A percentile compares a stretch with the other conserved stretches of the same genome.
These are phyloP conservation scores for Penicillium angulare DNA, from an alignment of 495 filamentous ascomycete species.

Conservation along the genomic window DNA sequence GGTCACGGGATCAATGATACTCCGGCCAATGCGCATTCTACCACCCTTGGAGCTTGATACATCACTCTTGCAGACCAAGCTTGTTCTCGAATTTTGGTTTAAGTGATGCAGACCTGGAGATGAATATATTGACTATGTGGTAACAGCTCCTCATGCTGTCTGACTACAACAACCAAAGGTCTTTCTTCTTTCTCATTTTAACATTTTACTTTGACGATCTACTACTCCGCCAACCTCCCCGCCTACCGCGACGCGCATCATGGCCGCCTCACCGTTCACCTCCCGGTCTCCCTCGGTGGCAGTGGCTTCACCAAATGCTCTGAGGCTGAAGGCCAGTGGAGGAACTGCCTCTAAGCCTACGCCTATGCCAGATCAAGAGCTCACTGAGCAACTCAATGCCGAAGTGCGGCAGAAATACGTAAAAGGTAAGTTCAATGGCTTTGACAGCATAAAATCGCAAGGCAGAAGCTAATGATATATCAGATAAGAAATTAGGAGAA, in stretches of 20 bases:
- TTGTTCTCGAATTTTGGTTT: too few relatives aligned
- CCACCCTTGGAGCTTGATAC: too few relatives aligned
- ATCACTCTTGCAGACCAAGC: too few relatives aligned
- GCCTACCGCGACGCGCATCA: constrained; percentile 19
- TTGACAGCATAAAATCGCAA: background rate
- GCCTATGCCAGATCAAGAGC: constrained; percentile 48
- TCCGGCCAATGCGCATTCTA: constrained; percentile 19
- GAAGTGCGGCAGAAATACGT: constrained; percentile 83
- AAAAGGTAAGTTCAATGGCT: constrained; percentile 58
- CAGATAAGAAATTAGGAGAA: constrained; percentile 87
- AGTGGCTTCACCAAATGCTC: constrained; percentile 31
- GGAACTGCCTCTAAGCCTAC: constrained; percentile 10
- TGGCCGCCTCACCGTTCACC: constrained; percentile 47
- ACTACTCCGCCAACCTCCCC: background rate
- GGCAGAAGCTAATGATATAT: constrained; percentile 5
- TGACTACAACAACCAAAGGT: background rate
- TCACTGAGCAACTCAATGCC: constrained; percentile 86
- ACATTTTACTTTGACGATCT: background rate
- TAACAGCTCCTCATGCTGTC: background rate
- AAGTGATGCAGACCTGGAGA: too few relatives aligned
- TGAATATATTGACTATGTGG: too few relatives aligned
- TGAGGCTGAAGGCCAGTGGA: constrained; percentile 35
- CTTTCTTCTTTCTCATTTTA: background rate
- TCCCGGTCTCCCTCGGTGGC: constrained; percentile 32
- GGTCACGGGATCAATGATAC: constrained; percentile 35